These are phyloP conservation scores for Alternaria sp. DNA, from an alignment of 2,329 filamentous ascomycete genomes.

Conservation along the genomic window DNA sequence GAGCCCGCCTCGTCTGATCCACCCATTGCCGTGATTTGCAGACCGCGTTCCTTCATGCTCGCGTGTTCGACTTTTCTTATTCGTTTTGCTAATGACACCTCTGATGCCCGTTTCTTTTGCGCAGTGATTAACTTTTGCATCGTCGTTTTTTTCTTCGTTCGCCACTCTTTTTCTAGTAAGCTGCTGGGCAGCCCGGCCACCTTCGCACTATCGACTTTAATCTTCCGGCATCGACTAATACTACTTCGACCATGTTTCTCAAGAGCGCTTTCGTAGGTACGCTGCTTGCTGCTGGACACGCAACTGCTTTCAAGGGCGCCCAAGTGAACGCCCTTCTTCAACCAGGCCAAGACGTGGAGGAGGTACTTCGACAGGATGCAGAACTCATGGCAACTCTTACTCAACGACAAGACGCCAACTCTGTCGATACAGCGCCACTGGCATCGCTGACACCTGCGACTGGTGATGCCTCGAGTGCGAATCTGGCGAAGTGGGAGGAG, in stretches of 20 bases:
- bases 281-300: constrained; percentile 47
- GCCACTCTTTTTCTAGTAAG: constrained; percentile 42
- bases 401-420: constrained; percentile 47
- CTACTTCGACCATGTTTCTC: constrained; percentile 44
- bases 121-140: constrained; percentile 33
- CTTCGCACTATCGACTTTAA: constrained; percentile 45
- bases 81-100: constrained; percentile 41
- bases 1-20: constrained; percentile 27
- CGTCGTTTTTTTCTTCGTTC: constrained; percentile 43
- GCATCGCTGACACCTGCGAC: constrained; percentile 45
- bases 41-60: constrained; percentile 28
- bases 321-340: constrained; percentile 40
- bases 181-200: constrained; percentile 50
- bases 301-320: constrained; percentile 39
- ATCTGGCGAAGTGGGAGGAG: constrained; percentile 49
- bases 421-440: constrained; percentile 39
- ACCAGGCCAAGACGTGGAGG: constrained; percentile 44
- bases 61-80: constrained; percentile 37
- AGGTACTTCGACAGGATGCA: constrained; percentile 46
- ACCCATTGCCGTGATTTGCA: constrained; percentile 26
- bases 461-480: constrained; percentile 45
- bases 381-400: constrained; percentile 48
- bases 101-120: constrained; percentile 43
- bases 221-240: constrained; percentile 46
- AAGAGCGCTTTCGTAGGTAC: constrained; percentile 40